Conservation (phyloP, 345 rosid genomes). For the Populus nigra region DNA sequence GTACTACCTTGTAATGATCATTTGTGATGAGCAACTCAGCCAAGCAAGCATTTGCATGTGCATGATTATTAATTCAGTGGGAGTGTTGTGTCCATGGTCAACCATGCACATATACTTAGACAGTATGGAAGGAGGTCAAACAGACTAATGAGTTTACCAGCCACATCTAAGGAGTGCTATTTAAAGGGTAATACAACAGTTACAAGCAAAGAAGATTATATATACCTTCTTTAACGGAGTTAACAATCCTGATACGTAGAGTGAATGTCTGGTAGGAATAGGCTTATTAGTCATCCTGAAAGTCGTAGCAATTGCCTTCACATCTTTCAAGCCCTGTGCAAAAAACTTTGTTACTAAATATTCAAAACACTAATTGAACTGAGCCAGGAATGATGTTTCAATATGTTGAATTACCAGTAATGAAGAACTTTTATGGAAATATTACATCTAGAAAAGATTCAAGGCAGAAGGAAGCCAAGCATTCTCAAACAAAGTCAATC, state of each 20-base stretch:
- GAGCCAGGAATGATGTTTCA: background rate
- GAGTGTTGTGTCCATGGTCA: too few species aligned
- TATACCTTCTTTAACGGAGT: constrained; percentile 65
- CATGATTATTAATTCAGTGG: too few species aligned
- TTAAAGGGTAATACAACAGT: background rate
- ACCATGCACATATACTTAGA: too few species aligned
- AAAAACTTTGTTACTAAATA: background rate
- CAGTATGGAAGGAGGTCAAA: background rate
- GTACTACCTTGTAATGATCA: background rate
- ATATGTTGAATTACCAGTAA: background rate
- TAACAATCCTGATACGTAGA: constrained; percentile 70
- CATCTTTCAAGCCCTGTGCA: constrained; percentile 72
- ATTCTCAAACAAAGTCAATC: background rate
- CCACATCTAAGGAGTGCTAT: background rate
- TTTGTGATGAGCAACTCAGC: background rate
- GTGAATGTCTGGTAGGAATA: constrained; percentile 87
- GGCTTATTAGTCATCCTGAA: constrained; percentile 94
- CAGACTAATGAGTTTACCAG: background rate
- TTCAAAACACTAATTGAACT: background rate
- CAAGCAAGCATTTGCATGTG: too few species aligned
- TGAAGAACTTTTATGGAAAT: background rate
- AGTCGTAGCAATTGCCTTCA: constrained; percentile 84
- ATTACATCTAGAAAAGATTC: background rate
- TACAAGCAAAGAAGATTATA: constrained; percentile 23
- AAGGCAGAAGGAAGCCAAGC: background rate